phyloP scores from a whole-genome alignment of 1,284 basidiomycete species.

The Sporisorium sorghi region DNA sequence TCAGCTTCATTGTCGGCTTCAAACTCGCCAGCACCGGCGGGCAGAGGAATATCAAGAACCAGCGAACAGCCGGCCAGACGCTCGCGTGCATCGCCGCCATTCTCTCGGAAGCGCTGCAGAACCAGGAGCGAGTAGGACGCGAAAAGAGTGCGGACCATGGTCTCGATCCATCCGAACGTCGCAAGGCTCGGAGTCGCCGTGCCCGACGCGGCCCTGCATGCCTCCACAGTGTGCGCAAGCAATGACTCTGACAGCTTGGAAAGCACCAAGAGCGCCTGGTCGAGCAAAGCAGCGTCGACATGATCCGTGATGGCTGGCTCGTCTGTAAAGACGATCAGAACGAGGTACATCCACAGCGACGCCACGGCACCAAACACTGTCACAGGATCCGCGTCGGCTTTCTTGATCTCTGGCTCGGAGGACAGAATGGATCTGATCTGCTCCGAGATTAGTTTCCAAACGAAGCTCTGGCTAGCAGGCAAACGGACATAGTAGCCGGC shows the following conservation, averaged over 20 bases:
- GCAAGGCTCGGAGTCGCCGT: conserved; percentile 15
- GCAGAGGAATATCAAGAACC: conserved; percentile 56
- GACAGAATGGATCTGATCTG: conserved; percentile 37
- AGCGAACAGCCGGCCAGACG: conserved; percentile 50
- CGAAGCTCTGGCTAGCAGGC: conserved; percentile 53
- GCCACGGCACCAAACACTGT: conserved; percentile 53
- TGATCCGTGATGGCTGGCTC: conserved; percentile 44
- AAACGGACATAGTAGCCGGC: conserved; percentile 60
- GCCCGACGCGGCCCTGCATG: conserved; percentile 15
- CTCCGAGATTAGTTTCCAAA: conserved; percentile 54
- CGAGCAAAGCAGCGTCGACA: conserved; percentile 46
- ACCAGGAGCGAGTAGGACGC: conserved; percentile 60
- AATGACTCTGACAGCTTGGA: conserved; percentile 48
- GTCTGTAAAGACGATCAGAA: conserved; percentile 58
- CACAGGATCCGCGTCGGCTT: conserved; percentile 23
- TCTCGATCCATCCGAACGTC: conserved; percentile 51
- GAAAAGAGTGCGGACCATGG: conserved; percentile 58
- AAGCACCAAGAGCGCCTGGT: conserved; percentile 45
- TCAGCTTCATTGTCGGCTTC: conserved; percentile 56
- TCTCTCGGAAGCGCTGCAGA: conserved; percentile 59
- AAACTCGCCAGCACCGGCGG: conserved; percentile 56
- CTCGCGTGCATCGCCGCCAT: conserved; percentile 34
- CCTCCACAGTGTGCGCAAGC: conserved; percentile 15
- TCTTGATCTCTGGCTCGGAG: conserved; percentile 14
- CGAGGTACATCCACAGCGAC: conserved; percentile 62